Percentiles rank a stretch among this genome's conserved stretches.
Conservation (phyloP, 2,329 filamentous ascomycete genomes). For the Talaromyces rugulosus region DNA sequence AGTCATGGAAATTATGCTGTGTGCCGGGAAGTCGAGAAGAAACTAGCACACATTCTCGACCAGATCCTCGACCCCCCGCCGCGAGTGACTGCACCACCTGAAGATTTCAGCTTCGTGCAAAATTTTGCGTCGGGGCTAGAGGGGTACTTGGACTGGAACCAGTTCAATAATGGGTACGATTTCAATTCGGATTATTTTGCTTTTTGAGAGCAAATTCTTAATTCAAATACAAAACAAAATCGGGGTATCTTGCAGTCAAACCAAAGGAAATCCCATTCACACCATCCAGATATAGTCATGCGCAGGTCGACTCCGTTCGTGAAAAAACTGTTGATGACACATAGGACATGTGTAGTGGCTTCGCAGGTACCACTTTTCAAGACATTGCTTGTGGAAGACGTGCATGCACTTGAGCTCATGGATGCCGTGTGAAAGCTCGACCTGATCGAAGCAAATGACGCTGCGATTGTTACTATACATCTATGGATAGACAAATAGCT, state of each 20-base stretch:
- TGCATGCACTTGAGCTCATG: conserved; percentile 36
- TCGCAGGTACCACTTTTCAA: conserved; percentile 37
- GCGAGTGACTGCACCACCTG: conserved; percentile 16
- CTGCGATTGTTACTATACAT: conserved; percentile 16
- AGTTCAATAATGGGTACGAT: conserved; percentile 27
- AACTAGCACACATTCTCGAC: conserved; percentile 31
- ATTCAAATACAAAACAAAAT: background rate
- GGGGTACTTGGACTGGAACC: conserved; percentile 31
- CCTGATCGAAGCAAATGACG: conserved; percentile 35
- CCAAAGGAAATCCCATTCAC: conserved; percentile 9
- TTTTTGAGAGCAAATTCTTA: conserved; percentile 1
- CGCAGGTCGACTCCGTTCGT: conserved; percentile 21
- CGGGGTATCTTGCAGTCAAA: background rate
- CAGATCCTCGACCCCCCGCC: conserved; percentile 32
- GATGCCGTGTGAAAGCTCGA: conserved; percentile 31
- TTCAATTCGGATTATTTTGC: conserved; percentile 24
- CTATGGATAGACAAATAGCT: background rate
- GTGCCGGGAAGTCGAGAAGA: conserved; percentile 33
- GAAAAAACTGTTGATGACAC: conserved; percentile 33
- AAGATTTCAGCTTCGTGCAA: conserved; percentile 20
- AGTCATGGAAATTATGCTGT: conserved; percentile 32
- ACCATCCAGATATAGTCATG: conserved; percentile 37
- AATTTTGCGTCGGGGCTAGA: conserved; percentile 28
- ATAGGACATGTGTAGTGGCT: conserved; percentile 37
- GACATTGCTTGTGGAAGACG: conserved; percentile 36